phyloP scores from a whole-genome alignment of 2,329 filamentous ascomycete species.

The Xylariaceae sp. region DNA sequence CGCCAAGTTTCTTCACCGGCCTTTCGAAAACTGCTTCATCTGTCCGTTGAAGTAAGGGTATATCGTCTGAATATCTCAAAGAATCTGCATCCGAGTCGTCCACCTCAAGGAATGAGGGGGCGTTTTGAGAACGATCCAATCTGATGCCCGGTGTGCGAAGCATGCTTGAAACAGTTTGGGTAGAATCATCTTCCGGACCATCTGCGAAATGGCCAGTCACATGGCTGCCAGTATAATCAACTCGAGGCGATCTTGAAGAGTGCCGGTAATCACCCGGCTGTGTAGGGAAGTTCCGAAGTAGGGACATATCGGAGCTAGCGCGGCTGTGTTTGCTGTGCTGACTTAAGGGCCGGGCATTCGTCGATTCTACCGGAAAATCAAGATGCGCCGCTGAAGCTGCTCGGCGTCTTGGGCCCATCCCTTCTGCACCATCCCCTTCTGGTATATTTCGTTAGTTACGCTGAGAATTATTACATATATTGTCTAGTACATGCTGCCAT shows the following conservation, averaged over 20 bases:
- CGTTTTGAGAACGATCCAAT: slow-evolving; percentile 48
- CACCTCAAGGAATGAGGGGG: slow-evolving; percentile 64
- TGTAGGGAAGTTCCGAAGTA: slow-evolving; percentile 56
- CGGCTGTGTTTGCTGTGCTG: slow-evolving; percentile 69
- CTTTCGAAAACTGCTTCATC: slow-evolving; percentile 64
- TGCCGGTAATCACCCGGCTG: slow-evolving; percentile 49
- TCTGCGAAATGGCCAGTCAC: slow-evolving; percentile 40
- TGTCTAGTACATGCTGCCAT: not conserved
- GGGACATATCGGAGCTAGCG: slow-evolving; percentile 71
- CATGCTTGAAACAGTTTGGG: slow-evolving; percentile 52
- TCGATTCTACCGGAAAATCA: slow-evolving; percentile 55
- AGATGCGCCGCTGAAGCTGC: slow-evolving; percentile 65
- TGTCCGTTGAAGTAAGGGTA: slow-evolving; percentile 66
- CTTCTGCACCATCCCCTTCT: slow-evolving; percentile 45
- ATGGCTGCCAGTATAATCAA: slow-evolving; percentile 45
- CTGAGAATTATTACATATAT: not conserved
- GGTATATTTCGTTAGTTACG: slow-evolving; percentile 10
- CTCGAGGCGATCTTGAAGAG: slow-evolving; percentile 49
- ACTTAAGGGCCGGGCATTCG: slow-evolving; percentile 56
- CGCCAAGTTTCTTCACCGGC: slow-evolving; percentile 54
- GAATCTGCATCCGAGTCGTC: slow-evolving; percentile 73
- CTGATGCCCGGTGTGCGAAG: slow-evolving; percentile 56
- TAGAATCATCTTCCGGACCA: slow-evolving; percentile 49
- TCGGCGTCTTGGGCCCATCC: slow-evolving; percentile 51
- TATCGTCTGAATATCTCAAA: slow-evolving; percentile 66